phyloP scores from a whole-genome alignment of 2,329 filamentous ascomycete species.

The Plectosphaerella cucumerina region DNA sequence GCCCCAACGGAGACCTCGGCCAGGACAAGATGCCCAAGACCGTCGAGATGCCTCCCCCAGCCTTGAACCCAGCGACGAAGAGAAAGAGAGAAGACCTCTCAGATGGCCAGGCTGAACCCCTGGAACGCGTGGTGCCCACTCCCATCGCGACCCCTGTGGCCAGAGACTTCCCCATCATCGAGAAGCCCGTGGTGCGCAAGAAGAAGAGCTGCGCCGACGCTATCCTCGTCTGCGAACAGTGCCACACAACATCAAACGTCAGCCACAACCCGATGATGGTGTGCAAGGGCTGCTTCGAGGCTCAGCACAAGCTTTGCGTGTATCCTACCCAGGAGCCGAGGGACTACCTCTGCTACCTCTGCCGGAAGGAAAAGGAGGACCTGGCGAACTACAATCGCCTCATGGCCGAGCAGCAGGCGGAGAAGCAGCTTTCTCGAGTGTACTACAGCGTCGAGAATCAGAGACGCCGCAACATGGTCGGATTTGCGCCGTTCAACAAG shows the following conservation, averaged over 20 bases:
- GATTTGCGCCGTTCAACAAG: constrained; percentile 28
- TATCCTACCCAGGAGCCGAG: constrained; percentile 13
- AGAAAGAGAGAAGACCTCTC: constrained; percentile 3
- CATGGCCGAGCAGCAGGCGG: neutral
- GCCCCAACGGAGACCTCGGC: neutral
- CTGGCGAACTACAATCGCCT: neutral
- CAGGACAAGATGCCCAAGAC: neutral
- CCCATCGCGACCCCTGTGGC: neutral
- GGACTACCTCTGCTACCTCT: constrained; percentile 13
- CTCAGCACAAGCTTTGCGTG: constrained; percentile 20
- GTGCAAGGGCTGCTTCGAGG: constrained; percentile 16
- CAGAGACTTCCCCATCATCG: neutral
- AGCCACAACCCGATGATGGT: constrained; percentile 15
- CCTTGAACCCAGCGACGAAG: neutral
- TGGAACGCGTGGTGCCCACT: neutral
- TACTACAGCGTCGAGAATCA: constrained; percentile 21
- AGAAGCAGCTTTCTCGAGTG: constrained; percentile 1
- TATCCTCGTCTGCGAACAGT: constrained; percentile 13
- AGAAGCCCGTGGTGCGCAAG: constrained; percentile 9
- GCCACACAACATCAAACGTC: constrained; percentile 13
- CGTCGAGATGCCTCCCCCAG: neutral
- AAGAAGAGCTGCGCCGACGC: constrained; percentile 9
- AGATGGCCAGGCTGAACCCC: neutral
- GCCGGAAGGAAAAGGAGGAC: constrained; percentile 1
- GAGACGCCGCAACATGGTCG: constrained; percentile 25